A percentile compares a stretch with the other conserved stretches of the same genome.
phyloP scores from a whole-genome alignment of 805 yeast species.

The Candida chilensis region DNA sequence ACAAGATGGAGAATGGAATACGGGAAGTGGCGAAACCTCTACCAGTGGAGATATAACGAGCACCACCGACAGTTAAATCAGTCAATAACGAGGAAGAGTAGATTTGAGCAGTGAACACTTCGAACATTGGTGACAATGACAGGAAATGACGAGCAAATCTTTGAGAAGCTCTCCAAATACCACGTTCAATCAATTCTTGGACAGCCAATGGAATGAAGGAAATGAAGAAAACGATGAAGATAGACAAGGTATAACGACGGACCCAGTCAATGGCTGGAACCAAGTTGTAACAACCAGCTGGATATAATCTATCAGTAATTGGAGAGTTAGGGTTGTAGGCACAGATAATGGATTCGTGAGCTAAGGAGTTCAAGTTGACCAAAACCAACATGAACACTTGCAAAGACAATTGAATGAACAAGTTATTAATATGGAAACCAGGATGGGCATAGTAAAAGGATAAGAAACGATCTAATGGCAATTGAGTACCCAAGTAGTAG shows the following conservation, averaged over 20 bases:
- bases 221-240: slow-evolving; percentile 74
- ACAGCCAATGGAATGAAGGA: slow-evolving; percentile 72
- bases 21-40: slow-evolving; percentile 82
- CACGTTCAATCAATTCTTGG: slow-evolving; percentile 78
- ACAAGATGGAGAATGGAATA: slow-evolving; percentile 65
- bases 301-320: slow-evolving; percentile 54
- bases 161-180: slow-evolving; percentile 65
- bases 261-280: slow-evolving; percentile 74
- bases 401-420: slow-evolving; percentile 68
- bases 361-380: slow-evolving; percentile 63
- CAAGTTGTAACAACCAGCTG: slow-evolving; percentile 68
- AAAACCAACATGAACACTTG: slow-evolving; percentile 64
- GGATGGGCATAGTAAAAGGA: slow-evolving; percentile 83
- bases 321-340: slow-evolving; percentile 57
- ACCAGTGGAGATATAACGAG: slow-evolving; percentile 80
- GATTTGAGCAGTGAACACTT: slow-evolving; percentile 75
- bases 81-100: slow-evolving; percentile 63
- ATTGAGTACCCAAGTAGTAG: slow-evolving; percentile 71
- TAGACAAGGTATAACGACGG: slow-evolving; percentile 71
- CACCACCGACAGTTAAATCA: slow-evolving; percentile 78
- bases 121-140: slow-evolving; percentile 73
- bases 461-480: slow-evolving; percentile 73
- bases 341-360: slow-evolving; percentile 66
- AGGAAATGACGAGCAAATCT: slow-evolving; percentile 61
- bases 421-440: slow-evolving; percentile 78